Base-by-base conservation (phyloP, 2,329 filamentous ascomycete genomes). In the Fusarium irregulare region DNA sequence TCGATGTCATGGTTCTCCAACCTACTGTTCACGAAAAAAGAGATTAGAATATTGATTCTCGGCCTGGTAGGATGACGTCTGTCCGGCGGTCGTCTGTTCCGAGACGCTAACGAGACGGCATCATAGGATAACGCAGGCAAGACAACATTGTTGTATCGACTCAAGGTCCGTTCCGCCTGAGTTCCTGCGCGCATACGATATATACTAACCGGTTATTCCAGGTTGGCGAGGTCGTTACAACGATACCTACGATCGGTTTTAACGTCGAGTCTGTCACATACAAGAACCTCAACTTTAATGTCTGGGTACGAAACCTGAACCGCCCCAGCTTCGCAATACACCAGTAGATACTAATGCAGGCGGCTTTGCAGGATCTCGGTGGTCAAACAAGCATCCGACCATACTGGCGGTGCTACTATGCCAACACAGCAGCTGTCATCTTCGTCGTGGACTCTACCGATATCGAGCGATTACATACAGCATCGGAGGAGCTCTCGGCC, bases 361-460 rank as follows among this genome's bases (percentile, higher is more conserved):
- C 16, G 25, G 60, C 40, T 63, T 59, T 57, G 53, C 73, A 93
- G 91, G 95, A 98, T 84, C 87, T 98, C 49, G 95, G 96, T 78
- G 96, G 96, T 41, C 96, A 99, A 86, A 99, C 96, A n/a, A 97
- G 92, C 73, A 99, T 99, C 80, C 89, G 96, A 73, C 96, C 96
- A 3, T 99, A 99, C 85, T 99, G 96, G 96, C 89, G 96, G 80
- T 99, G 96, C 84, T 99, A 99, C 87, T 99, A 98, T 79, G 93
- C 94, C 79, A 98, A 99, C 84, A 99, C 96, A 1, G 95, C 96
- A 30, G 96, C 96, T 20, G 96, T 99, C 73, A 95, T 99, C 77
- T 99, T 99, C 84, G 96, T 99, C 67, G 95, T 99, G 78, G 96
- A 99, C 81, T 96, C 92, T 44, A 99, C 96, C 74, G 96, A 99